Base-by-base conservation (phyloP, 2,329 filamentous ascomycete species). In the Ceratocystis variospora region DNA sequence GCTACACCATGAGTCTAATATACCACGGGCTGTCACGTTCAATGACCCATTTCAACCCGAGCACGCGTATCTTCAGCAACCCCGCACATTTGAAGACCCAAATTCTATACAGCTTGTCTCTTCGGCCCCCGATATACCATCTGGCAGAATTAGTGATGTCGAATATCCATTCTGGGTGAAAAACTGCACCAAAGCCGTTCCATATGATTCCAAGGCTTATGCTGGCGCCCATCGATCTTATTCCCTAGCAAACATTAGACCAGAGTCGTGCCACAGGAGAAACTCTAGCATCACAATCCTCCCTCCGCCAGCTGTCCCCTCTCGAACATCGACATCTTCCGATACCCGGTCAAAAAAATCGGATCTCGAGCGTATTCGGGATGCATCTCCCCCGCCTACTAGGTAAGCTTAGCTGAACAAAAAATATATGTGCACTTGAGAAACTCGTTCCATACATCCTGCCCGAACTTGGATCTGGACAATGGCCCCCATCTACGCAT, bases 241-340 rank as follows among this genome's bases (percentile, higher is more conserved):
- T 19, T 65, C 63, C 22, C 63, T 65, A 17, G 63, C 63, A 15
- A 65, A 59, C 55, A 65, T 65, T 41, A 59, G 63, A 61, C 63
- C 63, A 22, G 63, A 65, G 33, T 65, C 63, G 41, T 65, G 50
- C 33, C 63, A 61, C 12, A 57, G 63, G 28, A 59, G 63, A 61
- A n/a, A 37, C 12, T 65, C 63, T 7, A 65, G 63, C 53, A 65
- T 65, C 8, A 65, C 63, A 19, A 65, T 65, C 37, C 33, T 65
- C 22, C 41, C 63, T 25, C 63, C 63, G 15, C 19, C 50, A 31
- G 44, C 19, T 22, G 37, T 53, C n/a, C 63, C 44, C 8, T 28
- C 19, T 45, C 50, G 63, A 37, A 22, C 15, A 6, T 65, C 63
- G 4, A 65, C 63, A 7, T 57, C 37, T 8, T 65, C 50, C 8